Evolutionary conservation across 768 basidiomycete genomes (phyloP).

Genomic region (Crucibulum laeve): DNA sequence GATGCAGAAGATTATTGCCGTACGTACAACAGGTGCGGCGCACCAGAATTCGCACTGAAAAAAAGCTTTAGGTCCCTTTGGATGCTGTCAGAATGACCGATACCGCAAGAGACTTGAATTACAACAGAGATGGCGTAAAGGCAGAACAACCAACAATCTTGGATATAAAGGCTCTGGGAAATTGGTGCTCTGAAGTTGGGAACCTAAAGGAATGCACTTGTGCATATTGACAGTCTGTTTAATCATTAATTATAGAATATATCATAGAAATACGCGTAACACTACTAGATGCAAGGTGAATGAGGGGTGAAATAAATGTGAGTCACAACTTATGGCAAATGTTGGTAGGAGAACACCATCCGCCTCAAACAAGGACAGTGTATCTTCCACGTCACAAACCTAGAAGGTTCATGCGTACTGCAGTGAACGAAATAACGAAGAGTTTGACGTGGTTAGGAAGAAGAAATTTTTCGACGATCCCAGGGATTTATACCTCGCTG

Average conservation of each 20-base stretch:
- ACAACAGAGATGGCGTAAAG: too few relatives aligned
- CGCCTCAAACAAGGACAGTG: constrained; percentile 72
- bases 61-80: constrained; percentile 29
- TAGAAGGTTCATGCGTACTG: background rate
- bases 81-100: constrained; percentile 52
- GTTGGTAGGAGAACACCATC: constrained; percentile 46
- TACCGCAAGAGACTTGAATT: constrained; percentile 47
- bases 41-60: background rate
- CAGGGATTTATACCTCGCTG: background rate
- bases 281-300: background rate
- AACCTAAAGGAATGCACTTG: too few relatives aligned
- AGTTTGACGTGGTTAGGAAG: background rate
- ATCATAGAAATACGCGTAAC: background rate
- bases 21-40: constrained; percentile 24
- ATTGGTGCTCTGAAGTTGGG: too few relatives aligned
- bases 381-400: constrained; percentile 21
- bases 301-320: constrained; percentile 15
- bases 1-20: constrained; percentile 47
- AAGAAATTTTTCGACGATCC: background rate
- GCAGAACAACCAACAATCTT: too few relatives aligned
- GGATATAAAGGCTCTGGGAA: too few relatives aligned
- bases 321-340: constrained; percentile 58
- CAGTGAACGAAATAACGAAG: background rate
- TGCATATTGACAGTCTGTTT: too few relatives aligned
- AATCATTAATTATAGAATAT: too few relatives aligned